phyloP scores from a whole-genome alignment of 768 basidiomycete species.

The Tylopilus sp. region DNA sequence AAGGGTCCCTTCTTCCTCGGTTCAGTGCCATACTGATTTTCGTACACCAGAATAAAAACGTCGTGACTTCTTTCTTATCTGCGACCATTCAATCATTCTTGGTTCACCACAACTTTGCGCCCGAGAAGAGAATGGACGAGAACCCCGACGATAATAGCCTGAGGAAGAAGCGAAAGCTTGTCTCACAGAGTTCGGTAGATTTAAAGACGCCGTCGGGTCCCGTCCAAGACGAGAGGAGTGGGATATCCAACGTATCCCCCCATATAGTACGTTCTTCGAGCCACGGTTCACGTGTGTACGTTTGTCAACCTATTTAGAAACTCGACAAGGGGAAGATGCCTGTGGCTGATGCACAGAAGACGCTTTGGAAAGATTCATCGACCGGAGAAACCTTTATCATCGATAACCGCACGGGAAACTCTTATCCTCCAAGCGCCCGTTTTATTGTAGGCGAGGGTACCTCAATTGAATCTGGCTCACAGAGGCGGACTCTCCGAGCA shows the following conservation, averaged over 20 bases:
- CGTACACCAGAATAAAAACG: conserved; percentile 51
- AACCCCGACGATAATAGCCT: conserved; percentile 30
- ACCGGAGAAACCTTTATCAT: conserved; percentile 59
- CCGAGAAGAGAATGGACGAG: conserved; percentile 16
- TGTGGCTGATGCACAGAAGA: conserved; percentile 30
- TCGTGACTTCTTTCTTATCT: conserved; percentile 53
- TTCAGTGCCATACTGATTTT: conserved; percentile 9
- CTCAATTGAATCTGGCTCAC: conserved; percentile 6
- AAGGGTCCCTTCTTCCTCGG: conserved; percentile 7
- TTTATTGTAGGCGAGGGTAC: conserved; percentile 6
- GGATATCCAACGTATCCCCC: conserved; percentile 6
- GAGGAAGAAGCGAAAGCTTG: conserved; percentile 50
- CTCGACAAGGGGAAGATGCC: conserved; percentile 12
- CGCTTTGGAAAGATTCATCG: conserved; percentile 58
- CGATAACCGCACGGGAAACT: conserved; percentile 69
- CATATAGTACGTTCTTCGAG: conserved; percentile 19
- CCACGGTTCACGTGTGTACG: conserved; percentile 7
- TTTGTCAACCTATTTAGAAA: conserved; percentile 7
- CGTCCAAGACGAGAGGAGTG: conserved; percentile 8
- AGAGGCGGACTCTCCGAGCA: conserved; percentile 15
- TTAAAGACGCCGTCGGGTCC: conserved; percentile 3
- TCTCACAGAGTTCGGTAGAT: conserved; percentile 17
- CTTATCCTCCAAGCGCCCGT: conserved; percentile 36
- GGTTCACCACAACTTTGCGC: conserved; percentile 54
- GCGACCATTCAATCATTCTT: conserved; percentile 62